Evolutionary conservation across 495 filamentous ascomycete species (phyloP).

Genomic region (Hypoxylon fragiforme): DNA sequence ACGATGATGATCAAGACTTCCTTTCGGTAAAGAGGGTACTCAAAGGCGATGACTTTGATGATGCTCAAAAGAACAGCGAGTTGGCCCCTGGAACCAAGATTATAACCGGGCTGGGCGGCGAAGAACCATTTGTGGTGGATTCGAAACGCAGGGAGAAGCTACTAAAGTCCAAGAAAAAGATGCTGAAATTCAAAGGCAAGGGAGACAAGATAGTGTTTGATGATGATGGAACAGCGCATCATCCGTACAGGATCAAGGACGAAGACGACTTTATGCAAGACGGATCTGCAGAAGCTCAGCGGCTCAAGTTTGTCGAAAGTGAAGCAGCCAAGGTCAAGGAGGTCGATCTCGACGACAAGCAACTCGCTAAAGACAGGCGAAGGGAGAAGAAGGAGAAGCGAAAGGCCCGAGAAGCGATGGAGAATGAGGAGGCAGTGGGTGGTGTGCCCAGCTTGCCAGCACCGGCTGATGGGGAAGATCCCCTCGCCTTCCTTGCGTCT

Average conservation of each 20-base stretch:
- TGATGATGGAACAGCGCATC: slow-evolving; percentile 82
- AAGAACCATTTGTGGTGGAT: slow-evolving; percentile 76
- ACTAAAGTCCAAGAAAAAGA: slow-evolving; percentile 89
- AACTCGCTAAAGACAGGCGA: slow-evolving; percentile 73
- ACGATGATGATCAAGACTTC: slow-evolving; percentile 72
- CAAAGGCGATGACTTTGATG: slow-evolving; percentile 52
- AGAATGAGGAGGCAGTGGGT: slow-evolving; percentile 51
- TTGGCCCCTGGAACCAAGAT: slow-evolving; percentile 50
- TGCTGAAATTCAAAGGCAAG: slow-evolving; percentile 83
- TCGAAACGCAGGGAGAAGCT: slow-evolving; percentile 92
- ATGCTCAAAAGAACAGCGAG: slow-evolving; percentile 37
- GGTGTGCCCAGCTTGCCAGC: slow-evolving; percentile 34
- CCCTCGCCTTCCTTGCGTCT: slow-evolving; percentile 53
- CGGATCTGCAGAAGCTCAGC: slow-evolving; percentile 74
- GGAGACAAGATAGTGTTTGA: slow-evolving; percentile 87
- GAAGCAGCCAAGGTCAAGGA: slow-evolving; percentile 72
- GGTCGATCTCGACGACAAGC: slow-evolving; percentile 83
- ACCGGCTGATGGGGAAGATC: slow-evolving; percentile 47
- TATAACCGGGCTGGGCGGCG: slow-evolving; percentile 54
- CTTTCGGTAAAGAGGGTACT: slow-evolving; percentile 85
- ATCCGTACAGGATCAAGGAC: slow-evolving; percentile 83
- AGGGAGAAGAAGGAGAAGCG: slow-evolving; percentile 85
- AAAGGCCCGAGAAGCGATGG: slow-evolving; percentile 71
- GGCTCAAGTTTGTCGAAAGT: slow-evolving; percentile 71
- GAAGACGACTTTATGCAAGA: slow-evolving; percentile 74